Conservation (phyloP, 495 filamentous ascomycete genomes). For the Achaetomiella virescens region DNA sequence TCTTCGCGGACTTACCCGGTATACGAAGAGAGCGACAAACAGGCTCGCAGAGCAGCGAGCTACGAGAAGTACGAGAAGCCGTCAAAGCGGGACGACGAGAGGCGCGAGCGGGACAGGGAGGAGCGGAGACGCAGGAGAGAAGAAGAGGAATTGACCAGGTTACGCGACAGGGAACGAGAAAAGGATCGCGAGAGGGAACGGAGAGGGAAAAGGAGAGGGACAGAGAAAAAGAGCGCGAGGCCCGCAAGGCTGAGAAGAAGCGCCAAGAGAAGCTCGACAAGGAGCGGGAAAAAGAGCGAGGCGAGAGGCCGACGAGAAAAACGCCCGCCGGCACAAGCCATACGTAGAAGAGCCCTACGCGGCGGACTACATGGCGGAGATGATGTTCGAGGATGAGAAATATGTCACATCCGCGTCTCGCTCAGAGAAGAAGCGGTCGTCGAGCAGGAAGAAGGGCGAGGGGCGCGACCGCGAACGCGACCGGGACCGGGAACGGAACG, state of each 20-base stretch:
- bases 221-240: conserved; percentile 23
- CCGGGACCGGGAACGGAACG: conserved; percentile 24
- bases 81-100: conserved; percentile 32
- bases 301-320: conserved; percentile 33
- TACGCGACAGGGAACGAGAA: conserved; percentile 21
- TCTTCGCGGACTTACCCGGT: conserved; percentile 12
- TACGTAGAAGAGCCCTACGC: conserved; percentile 18
- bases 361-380: conserved; percentile 26
- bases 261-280: conserved; percentile 19
- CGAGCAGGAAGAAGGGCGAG: conserved; percentile 34
- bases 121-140: conserved; percentile 31
- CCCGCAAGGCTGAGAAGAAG: conserved; percentile 9
- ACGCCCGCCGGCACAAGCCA: conserved; percentile 25
- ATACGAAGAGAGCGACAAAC: conserved; percentile 30
- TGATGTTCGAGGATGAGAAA: conserved; percentile 30
- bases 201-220: conserved; percentile 7
- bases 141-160: conserved; percentile 24
- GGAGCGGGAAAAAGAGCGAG: conserved; percentile 29
- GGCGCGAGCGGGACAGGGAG: conserved; percentile 30
- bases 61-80: conserved; percentile 47
- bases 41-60: conserved; percentile 37
- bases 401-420: conserved; percentile 25
- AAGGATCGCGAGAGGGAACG: conserved; percentile 20
- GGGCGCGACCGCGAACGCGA: conserved; percentile 27
- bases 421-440: conserved; percentile 38